phyloP scores from a whole-genome alignment of 139 green algal genomes.

The Astrephomene gubernaculifera region DNA sequence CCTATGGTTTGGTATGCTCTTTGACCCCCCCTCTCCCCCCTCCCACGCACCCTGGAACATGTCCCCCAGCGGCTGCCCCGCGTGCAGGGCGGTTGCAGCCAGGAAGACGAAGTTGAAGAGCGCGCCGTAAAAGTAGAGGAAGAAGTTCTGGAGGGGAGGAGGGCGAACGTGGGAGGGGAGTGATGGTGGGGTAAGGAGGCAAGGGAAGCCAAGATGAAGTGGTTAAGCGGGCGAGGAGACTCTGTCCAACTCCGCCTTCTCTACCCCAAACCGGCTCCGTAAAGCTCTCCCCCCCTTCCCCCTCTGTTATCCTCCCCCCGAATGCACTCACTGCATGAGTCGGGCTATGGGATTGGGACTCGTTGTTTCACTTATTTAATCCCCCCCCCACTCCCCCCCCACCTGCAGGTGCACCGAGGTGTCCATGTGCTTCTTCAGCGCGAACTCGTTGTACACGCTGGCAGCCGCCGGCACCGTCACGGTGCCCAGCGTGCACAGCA shows the following conservation, averaged over 20 bases:
- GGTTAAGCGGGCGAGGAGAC: too few relatives aligned
- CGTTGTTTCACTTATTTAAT: too few relatives aligned
- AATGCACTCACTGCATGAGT: too few relatives aligned
- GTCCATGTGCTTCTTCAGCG: conserved; percentile 97
- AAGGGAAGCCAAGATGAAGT: too few relatives aligned
- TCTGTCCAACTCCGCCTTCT: neutral
- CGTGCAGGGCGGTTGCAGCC: conserved; percentile 41
- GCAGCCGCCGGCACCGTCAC: conserved; percentile 92
- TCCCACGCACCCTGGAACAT: conserved; percentile 65
- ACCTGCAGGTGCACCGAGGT: conserved; percentile 93
- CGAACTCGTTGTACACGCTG: conserved; percentile 96
- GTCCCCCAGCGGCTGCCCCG: conserved; percentile 41
- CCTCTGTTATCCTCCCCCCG: neutral
- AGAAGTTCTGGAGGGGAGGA: conserved; percentile 89
- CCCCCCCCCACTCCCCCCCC: neutral
- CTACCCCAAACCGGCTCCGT: neutral
- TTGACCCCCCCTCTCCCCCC: neutral
- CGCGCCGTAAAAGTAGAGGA: conserved; percentile 95
- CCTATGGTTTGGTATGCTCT: too few relatives aligned
- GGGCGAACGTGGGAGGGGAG: neutral
- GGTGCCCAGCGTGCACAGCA: conserved; percentile 81
- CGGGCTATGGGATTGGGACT: too few relatives aligned
- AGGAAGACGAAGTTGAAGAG: conserved; percentile 88
- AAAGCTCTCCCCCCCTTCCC: neutral
- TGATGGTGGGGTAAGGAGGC: neutral